Percentiles rank a stretch among this genome's conserved stretches.
These are phyloP conservation scores for Mycosarcoma maydis DNA, from an alignment of 1,284 basidiomycete species.

Conservation along the genomic window DNA sequence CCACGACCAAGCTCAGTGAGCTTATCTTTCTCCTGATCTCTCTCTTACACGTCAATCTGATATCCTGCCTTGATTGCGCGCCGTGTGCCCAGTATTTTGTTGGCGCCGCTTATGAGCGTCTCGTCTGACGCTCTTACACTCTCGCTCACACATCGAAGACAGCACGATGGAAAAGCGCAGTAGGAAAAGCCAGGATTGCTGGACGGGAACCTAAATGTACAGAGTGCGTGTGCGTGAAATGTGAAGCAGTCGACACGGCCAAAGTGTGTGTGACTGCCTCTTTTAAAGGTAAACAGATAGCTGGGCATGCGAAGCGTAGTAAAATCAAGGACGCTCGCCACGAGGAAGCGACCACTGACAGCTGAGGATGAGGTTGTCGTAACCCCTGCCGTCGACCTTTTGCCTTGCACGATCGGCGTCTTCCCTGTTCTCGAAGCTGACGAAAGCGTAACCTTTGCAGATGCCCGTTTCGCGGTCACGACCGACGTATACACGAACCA, in stretches of 20 bases:
- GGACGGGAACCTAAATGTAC: conserved; percentile 34
- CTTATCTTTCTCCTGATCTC: neutral
- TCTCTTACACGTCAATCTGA: conserved; percentile 12
- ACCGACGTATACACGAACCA: conserved; percentile 92
- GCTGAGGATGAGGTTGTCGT: conserved; percentile 86
- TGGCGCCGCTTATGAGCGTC: neutral
- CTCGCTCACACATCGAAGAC: neutral
- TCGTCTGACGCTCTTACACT: neutral
- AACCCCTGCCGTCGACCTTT: conserved; percentile 91
- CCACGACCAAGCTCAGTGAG: neutral
- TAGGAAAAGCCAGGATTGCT: conserved; percentile 26
- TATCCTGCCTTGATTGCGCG: conserved; percentile 14
- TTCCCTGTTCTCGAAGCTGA: conserved; percentile 86
- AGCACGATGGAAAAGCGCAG: neutral
- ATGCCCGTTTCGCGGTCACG: conserved; percentile 92
- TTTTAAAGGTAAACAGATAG: conserved; percentile 2
- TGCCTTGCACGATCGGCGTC: conserved; percentile 88
- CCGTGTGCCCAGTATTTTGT: too few relatives aligned
- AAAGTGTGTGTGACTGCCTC: neutral
- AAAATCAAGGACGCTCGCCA: conserved; percentile 57
- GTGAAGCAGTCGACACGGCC: neutral
- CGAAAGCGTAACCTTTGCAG: conserved; percentile 95
- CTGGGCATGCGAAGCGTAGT: neutral
- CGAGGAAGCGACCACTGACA: conserved; percentile 79
- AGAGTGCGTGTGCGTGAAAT: conserved; percentile 9